Evolutionary conservation across 805 yeast genomes (phyloP).

Genomic region (Pichia cephalocereana): DNA sequence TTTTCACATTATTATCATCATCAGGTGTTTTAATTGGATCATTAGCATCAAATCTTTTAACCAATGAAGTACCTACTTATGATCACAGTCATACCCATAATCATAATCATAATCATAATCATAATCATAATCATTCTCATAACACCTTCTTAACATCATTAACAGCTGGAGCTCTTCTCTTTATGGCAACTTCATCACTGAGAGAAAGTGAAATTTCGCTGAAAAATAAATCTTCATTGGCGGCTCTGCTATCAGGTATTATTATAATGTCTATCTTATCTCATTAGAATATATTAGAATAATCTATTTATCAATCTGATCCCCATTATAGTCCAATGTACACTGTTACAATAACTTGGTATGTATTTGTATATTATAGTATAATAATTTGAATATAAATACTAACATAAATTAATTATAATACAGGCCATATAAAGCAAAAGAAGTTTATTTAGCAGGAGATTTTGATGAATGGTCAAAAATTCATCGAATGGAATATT

Average conservation of each 20-base stretch:
- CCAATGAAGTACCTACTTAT: not conserved
- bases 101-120: not conserved
- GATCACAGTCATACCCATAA: not conserved
- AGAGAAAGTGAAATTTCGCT: not conserved
- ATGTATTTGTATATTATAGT: not conserved
- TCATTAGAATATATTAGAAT: too few relatives aligned
- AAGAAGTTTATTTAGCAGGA: not conserved
- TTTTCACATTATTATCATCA: constrained; percentile 58
- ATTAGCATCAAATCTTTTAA: constrained; percentile 12
- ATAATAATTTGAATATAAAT: too few relatives aligned
- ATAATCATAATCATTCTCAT: not conserved
- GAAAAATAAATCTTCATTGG: not conserved
- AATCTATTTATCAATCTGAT: too few relatives aligned
- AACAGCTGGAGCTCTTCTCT: not conserved
- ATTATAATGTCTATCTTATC: not conserved
- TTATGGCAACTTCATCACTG: not conserved
- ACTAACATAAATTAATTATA: not conserved
- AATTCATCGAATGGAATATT: not conserved
- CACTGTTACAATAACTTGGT: not conserved
- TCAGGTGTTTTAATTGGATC: constrained; percentile 61
- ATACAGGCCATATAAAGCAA: not conserved
- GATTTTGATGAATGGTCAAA: not conserved
- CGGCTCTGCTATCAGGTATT: not conserved
- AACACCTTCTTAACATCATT: not conserved
- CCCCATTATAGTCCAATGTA: not conserved